Base-by-base conservation (phyloP, 1,284 basidiomycete genomes). In the Microbotryomycetes sp. region DNA sequence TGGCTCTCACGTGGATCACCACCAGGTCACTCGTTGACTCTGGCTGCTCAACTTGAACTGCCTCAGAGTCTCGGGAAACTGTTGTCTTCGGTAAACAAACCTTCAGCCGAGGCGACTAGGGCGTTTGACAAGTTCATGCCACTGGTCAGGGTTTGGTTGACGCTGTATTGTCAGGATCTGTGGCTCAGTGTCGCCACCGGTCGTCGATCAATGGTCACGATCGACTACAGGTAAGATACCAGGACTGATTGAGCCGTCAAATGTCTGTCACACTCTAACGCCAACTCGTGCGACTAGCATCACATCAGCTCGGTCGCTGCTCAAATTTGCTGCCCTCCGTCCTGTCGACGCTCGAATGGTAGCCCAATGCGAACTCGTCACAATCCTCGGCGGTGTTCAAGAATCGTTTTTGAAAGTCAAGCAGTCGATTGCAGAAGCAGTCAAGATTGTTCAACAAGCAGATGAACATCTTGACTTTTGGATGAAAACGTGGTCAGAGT, bases 291-390 rank as follows among this genome's bases (percentile, higher is more conserved):
- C n/a, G n/a, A n/a, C n/a, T n/a, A n/a, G 49, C 22, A 56, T 68
- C 54, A 68, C 63, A 51, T 60, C 62, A 6, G 59, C 66, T 3
- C 53, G 66, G 15, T 42, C 58, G 1, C 54, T 68, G 6, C 63
- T 68, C 47, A 58, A 63, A n/a, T 68, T 68, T 26, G 42, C 29
- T 22, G 58, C 59, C 4, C 59, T 68, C 2, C 63, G 66, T 4
- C 66, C 66, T 3, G 66, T 68, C 54, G 66, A 68, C 54, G 66
- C 59, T 0, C 58, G 66, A 19, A 46, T 68, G 30, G 56, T 68
- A 32, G 66, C 63, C 22, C 63, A 68, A 25, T 63, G 55, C 29
- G 66, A 68, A 31, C 54, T 68, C 16, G 58, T 63, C 22, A 65
- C 63, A 3, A 63, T 68, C 23, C 58, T 68, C 14, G 62, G 65